These are phyloP conservation scores for Alternaria gaisen DNA, from an alignment of 2,329 filamentous ascomycete species.

Conservation along the genomic window DNA sequence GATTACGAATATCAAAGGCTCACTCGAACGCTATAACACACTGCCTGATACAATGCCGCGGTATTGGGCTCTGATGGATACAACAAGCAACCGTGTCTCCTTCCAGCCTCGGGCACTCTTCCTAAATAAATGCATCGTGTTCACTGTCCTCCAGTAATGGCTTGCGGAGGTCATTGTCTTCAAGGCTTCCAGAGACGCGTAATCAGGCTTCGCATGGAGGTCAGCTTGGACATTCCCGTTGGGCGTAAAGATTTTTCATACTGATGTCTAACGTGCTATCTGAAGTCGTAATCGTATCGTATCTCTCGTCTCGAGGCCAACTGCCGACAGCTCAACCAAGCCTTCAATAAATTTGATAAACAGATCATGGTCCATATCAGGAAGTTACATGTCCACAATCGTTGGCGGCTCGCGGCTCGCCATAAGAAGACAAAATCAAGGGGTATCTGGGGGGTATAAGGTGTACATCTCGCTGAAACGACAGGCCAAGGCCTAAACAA, in stretches of 20 bases:
- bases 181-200: not conserved
- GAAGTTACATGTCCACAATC: not conserved
- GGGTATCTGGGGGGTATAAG: conserved; percentile 11
- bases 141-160: not conserved
- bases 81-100: not conserved
- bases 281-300: not conserved
- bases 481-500: conserved; percentile 4
- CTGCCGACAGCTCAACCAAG: not conserved
- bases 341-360: not conserved
- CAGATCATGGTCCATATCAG: not conserved
- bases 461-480: not conserved
- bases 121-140: not conserved
- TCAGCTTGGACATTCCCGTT: not conserved
- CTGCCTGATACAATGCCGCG: conserved; percentile 2
- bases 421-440: not conserved
- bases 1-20: conserved; percentile 3
- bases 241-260: not conserved
- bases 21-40: conserved; percentile 1
- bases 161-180: not conserved
- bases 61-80: conserved; percentile 4
- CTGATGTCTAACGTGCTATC: conserved; percentile 4
- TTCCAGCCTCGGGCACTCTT: not conserved
- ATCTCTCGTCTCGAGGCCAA: not conserved
- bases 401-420: not conserved
- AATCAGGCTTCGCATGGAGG: not conserved